A percentile compares a stretch with the other conserved stretches of the same genome.
These are phyloP conservation scores for Alternaria infectoria DNA, from an alignment of 2,329 filamentous ascomycete species.

Conservation along the genomic window DNA sequence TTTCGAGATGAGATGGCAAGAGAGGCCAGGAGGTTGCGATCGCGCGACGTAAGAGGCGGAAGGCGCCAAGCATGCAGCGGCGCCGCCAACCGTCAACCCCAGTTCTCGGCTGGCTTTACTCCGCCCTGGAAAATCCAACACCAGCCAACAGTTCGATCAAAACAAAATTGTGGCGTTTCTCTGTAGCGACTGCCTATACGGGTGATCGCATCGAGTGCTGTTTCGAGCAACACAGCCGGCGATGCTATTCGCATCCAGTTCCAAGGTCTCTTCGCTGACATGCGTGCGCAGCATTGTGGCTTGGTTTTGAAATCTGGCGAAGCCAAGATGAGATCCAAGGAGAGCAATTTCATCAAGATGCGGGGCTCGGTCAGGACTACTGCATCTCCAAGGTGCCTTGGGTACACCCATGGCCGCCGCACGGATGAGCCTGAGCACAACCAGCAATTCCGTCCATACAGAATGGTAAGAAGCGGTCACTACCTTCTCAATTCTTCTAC, in stretches of 20 bases:
- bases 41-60: constrained; percentile 16
- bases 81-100: constrained; percentile 12
- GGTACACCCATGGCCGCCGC: not conserved
- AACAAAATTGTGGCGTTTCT: constrained; percentile 4
- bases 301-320: not conserved
- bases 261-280: not conserved
- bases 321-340: not conserved
- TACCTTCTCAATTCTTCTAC: not conserved
- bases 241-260: not conserved
- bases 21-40: constrained; percentile 16
- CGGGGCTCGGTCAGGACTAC: not conserved
- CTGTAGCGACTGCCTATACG: not conserved
- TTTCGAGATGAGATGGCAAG: not conserved
- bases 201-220: constrained; percentile 17
- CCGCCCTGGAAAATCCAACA: constrained; percentile 2
- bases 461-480: not conserved
- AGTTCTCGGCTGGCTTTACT: constrained; percentile 15
- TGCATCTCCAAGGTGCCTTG: not conserved
- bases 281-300: not conserved
- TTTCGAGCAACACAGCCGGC: constrained; percentile 19
- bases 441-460: not conserved
- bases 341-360: not conserved
- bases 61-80: constrained; percentile 14
- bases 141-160: constrained; percentile 1
- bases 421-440: not conserved